Evolutionary conservation across 345 rosid species (phyloP).

Genomic region (Abelmoschus esculentus): DNA sequence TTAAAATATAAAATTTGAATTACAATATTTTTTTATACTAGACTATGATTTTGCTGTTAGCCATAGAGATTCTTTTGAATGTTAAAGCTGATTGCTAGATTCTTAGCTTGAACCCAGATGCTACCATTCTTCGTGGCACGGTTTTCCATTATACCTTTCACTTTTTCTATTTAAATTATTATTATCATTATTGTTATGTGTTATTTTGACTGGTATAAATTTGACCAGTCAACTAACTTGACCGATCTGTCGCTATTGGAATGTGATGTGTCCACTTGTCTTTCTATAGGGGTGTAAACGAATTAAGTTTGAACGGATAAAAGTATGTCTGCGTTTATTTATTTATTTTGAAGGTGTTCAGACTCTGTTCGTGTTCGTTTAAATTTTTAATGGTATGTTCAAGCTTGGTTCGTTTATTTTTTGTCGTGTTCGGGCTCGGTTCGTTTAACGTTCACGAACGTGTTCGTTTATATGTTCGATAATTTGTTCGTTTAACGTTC

Average conservation of each 20-base stretch:
- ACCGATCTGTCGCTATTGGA: constrained; percentile 23
- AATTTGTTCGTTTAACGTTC: too few species aligned
- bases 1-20: too few species aligned
- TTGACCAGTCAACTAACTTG: constrained; percentile 44
- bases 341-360: too few species aligned
- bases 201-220: constrained; percentile 25
- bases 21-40: background rate
- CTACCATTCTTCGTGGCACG: constrained; percentile 31
- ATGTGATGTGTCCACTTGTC: constrained; percentile 9
- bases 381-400: too few species aligned
- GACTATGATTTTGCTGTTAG: background rate
- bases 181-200: constrained; percentile 10
- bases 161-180: constrained; percentile 13
- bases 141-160: constrained; percentile 23
- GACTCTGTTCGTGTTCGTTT: too few species aligned
- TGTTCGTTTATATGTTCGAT: too few species aligned
- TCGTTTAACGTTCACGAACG: too few species aligned
- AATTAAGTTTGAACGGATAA: too few species aligned
- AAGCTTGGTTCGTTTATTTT: too few species aligned
- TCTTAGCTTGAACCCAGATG: constrained; percentile 45
- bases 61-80: background rate
- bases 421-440: too few species aligned
- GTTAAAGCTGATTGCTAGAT: constrained; percentile 8
- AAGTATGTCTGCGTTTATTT: too few species aligned
- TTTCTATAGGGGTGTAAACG: too few species aligned